A percentile compares a stretch with the other conserved stretches of the same genome.
Evolutionary conservation across 2,329 filamentous ascomycete genomes (phyloP).

Genomic region (Aspergillus texensis): DNA sequence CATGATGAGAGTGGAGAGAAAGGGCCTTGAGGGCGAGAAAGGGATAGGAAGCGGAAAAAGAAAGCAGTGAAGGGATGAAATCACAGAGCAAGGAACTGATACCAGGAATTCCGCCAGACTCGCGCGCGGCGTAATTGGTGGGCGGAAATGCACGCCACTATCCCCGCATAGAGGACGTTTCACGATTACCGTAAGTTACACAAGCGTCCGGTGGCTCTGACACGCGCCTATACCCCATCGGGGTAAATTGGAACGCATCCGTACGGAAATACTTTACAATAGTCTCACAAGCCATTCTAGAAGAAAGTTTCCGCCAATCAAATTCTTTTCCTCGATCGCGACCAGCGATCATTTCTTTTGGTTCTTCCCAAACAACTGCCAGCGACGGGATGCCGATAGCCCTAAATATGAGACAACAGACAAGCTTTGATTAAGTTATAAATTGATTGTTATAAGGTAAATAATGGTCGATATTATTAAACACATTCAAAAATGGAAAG

Average conservation of each 20-base stretch:
- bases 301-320: slow-evolving; percentile 1
- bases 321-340: background rate
- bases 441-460: background rate
- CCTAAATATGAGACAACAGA: background rate
- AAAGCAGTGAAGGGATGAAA: slow-evolving; percentile 4
- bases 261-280: slow-evolving; percentile 3
- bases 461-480: no score
- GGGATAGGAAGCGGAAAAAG: background rate
- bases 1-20: slow-evolving; percentile 10
- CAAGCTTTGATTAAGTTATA: background rate
- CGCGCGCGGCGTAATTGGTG: background rate
- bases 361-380: background rate
- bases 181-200: background rate
- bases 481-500: background rate
- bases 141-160: slow-evolving; percentile 7
- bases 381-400: background rate
- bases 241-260: background rate
- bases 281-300: background rate
- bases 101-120: background rate
- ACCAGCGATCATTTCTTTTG: background rate
- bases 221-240: background rate
- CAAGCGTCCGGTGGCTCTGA: background rate
- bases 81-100: background rate
- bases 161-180: slow-evolving; percentile 7
- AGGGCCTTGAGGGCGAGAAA: background rate